phyloP scores from a whole-genome alignment of 78 protist species.

The Dictyostelium discoideum region dicty_2.7 NC_007091.3:609501-610000 shows the following conservation, averaged over 20 bases:
- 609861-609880: constrained; percentile 53
- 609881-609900: constrained; percentile 70
- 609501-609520: constrained; percentile 21
- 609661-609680: constrained; percentile 25
- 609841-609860: constrained; percentile 70
- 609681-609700: constrained; percentile 40
- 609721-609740: neutral
- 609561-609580: constrained; percentile 14
- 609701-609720: constrained; percentile 56
- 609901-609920: constrained; percentile 43
- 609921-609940: constrained; percentile 62
- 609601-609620: neutral
- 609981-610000: constrained; percentile 69
- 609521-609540: constrained; percentile 56
- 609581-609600: neutral
- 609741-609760: constrained; percentile 42
- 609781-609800: constrained; percentile 19
- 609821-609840: constrained; percentile 80
- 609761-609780: constrained; percentile 15
- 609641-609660: constrained; percentile 68
- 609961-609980: constrained; percentile 82
- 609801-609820: constrained; percentile 64
- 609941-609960: constrained; percentile 54
- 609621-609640: constrained; percentile 28
- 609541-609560: constrained; percentile 2